phyloP scores from a whole-genome alignment of 805 yeast genomes.

The Candida maltosa region DNA sequence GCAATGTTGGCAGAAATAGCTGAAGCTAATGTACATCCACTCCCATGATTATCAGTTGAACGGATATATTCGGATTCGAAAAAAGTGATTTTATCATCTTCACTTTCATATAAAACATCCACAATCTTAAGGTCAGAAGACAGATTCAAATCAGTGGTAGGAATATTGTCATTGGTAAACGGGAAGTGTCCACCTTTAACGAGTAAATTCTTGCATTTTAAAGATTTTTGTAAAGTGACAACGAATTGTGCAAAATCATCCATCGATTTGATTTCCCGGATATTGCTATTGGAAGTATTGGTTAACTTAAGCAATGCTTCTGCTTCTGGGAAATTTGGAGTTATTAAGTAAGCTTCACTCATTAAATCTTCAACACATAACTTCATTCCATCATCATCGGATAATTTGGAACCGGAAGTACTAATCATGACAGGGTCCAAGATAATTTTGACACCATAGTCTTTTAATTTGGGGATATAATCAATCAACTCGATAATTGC shows the following conservation, averaged over 20 bases:
- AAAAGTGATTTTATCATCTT: slow-evolving; percentile 29
- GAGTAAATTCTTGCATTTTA: slow-evolving; percentile 51
- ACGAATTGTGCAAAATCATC: slow-evolving; percentile 32
- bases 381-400: slow-evolving; percentile 44
- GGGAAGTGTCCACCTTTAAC: slow-evolving; percentile 82
- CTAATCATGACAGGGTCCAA: slow-evolving; percentile 86
- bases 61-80: slow-evolving; percentile 45
- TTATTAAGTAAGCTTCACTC: slow-evolving; percentile 55
- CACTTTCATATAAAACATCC: slow-evolving; percentile 53
- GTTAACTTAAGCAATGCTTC: slow-evolving; percentile 29
- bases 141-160: slow-evolving; percentile 1
- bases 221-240: slow-evolving; percentile 16
- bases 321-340: slow-evolving; percentile 79
- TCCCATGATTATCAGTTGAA: slow-evolving; percentile 73
- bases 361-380: slow-evolving; percentile 43
- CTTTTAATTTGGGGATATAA: slow-evolving; percentile 27
- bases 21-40: slow-evolving; percentile 86
- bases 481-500: slow-evolving; percentile 48
- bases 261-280: slow-evolving; percentile 15
- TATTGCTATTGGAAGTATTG: slow-evolving; percentile 5
- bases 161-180: slow-evolving; percentile 18
- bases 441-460: slow-evolving; percentile 38
- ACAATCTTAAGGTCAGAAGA: slow-evolving; percentile 24
- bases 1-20: slow-evolving; percentile 78
- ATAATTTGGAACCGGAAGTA: slow-evolving; percentile 67